These are phyloP conservation scores for Saccharomyces hybrid DNA, from an alignment of 1,139 yeast species.

Conservation along the genomic window DNA sequence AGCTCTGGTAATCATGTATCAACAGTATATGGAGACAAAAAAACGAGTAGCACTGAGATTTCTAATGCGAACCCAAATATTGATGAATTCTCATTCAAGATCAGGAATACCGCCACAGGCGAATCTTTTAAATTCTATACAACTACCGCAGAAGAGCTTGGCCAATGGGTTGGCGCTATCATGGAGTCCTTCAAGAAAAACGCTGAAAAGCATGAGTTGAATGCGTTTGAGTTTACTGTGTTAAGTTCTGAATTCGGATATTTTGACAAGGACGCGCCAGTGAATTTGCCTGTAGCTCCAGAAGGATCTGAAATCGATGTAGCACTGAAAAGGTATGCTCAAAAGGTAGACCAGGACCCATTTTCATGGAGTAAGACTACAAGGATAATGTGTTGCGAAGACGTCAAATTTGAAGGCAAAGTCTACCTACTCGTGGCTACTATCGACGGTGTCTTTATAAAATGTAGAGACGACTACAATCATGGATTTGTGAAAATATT, in stretches of 20 bases:
- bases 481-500: conserved; percentile 45
- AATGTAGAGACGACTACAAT: conserved; percentile 33
- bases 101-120: conserved; percentile 43
- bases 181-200: conserved; percentile 48
- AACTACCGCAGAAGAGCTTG: conserved; percentile 46
- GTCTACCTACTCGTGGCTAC: conserved; percentile 29
- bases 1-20: conserved; percentile 19
- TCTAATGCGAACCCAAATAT: conserved; percentile 15
- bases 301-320: conserved; percentile 57
- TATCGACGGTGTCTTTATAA: conserved; percentile 31
- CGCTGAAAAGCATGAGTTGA: conserved; percentile 41
- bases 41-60: conserved; percentile 8
- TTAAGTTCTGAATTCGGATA: conserved; percentile 62
- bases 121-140: conserved; percentile 55
- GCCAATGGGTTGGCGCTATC: conserved; percentile 53
- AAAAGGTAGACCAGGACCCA: conserved; percentile 20
- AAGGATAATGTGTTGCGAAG: conserved; percentile 45
- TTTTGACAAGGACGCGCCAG: conserved; percentile 46
- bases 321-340: conserved; percentile 35
- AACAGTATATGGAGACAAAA: conserved; percentile 9
- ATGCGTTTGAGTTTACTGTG: conserved; percentile 48
- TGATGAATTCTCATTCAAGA: conserved; percentile 37
- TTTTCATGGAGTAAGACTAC: conserved; percentile 4
- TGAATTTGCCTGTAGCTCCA: conserved; percentile 52
- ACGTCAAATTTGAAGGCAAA: conserved; percentile 34